Percentiles rank a stretch among this genome's conserved stretches.
These are phyloP conservation scores for Sarocladium oryzae DNA, from an alignment of 2,329 filamentous ascomycete genomes.

Conservation along the genomic window DNA sequence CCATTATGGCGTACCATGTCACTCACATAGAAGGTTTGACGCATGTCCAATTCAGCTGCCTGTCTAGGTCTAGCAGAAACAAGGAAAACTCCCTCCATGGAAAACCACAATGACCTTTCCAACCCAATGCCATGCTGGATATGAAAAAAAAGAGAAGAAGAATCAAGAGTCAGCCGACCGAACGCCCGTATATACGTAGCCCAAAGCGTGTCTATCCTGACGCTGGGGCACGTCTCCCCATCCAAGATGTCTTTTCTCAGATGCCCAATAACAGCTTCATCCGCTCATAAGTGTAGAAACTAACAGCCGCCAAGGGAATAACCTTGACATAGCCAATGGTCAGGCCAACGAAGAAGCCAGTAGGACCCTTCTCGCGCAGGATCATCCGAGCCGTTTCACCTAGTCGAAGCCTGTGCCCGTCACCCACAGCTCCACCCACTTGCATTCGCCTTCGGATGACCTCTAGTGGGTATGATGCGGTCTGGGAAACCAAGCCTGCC, in stretches of 20 bases:
- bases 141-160: too few relatives aligned
- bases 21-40: not conserved
- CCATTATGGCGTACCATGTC: too few relatives aligned
- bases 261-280: conserved; percentile 60
- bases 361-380: conserved; percentile 64
- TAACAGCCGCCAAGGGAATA: conserved; percentile 74
- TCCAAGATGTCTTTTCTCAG: conserved; percentile 25
- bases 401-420: conserved; percentile 73
- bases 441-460: conserved; percentile 92
- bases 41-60: not conserved
- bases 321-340: conserved; percentile 95
- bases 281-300: conserved; percentile 61
- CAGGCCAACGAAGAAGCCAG: conserved; percentile 87
- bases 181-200: not conserved
- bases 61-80: conserved; percentile 6
- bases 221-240: not conserved
- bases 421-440: conserved; percentile 87
- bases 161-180: not conserved
- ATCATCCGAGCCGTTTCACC: conserved; percentile 73
- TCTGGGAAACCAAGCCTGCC: conserved; percentile 85
- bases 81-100: not conserved
- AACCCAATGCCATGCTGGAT: conserved; percentile 1
- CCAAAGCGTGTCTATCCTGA: not conserved
- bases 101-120: not conserved
- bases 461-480: conserved; percentile 87